Evolutionary conservation across 331 rosid genomes (phyloP), one percentile per base, ranked within the genome.

Genomic region (Spiraea crenata): DNA sequence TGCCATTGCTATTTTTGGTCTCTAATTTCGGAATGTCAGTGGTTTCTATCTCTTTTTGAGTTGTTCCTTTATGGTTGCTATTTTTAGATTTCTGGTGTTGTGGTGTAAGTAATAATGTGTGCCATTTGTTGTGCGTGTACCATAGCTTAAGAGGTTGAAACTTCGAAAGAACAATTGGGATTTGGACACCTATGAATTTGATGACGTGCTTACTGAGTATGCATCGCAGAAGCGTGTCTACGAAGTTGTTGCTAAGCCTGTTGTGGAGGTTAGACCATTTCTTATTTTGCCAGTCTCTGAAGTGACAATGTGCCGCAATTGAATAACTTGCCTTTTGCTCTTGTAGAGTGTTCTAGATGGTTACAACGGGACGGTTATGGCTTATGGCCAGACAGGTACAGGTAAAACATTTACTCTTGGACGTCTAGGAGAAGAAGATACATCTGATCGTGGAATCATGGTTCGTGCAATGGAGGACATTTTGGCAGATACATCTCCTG

Each of bases 241-340:
- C 70, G 99, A 95, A 85, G 99, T 91, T 80, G 98, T 95, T 72
- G 96, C 99, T 25, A 95, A 95, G 89, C 99, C 99, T 73, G 99
- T 95, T 17, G 98, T 95, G 71, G 99, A 91, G 99, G 98, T 88
- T 52, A 16, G 42, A n/a, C 71, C 39, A 3, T 67, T 56, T 20
- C 3, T 2, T 17, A 60, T 19, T 17, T 69, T 41, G 15, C 52
- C 38, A 63, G 1, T 35, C 55, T 57, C 45, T 5, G 5, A 31
- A 12, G 35, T 72, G 70, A 34, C 20, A 35, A 54, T 58, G 9
- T 54, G 17, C 25, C 47, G 51, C 31, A 9, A 37, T 52, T 73
- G 48, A 47, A 11, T 73, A 5, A 5, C 38, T 39, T 72, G 49
- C 57, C 51, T 68, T 42, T 77, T 60, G 72, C 50, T 79, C 59